phyloP scores from a whole-genome alignment of 257 asterid genomes.

The Nicotiana undulata region DNA sequence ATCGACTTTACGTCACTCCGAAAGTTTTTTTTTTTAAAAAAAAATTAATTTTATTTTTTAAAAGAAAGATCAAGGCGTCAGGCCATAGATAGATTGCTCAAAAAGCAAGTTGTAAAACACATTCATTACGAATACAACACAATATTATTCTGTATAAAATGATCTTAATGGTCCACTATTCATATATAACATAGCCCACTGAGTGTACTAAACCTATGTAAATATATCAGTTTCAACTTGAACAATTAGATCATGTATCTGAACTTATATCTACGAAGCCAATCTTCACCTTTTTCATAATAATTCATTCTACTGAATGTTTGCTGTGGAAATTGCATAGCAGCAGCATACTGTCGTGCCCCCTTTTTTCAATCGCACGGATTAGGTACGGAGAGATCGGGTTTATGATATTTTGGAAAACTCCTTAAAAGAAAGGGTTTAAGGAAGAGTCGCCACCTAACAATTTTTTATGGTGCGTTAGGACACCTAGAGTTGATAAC shows the following conservation, averaged over 20 bases:
- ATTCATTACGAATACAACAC: neutral
- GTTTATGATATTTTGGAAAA: too few relatives aligned
- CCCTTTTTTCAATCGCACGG: too few relatives aligned
- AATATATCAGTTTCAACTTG: neutral
- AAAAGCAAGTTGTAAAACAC: neutral
- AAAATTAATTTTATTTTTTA: too few relatives aligned
- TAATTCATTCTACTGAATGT: constrained; percentile 79
- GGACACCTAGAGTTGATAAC: too few relatives aligned
- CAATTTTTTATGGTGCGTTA: too few relatives aligned
- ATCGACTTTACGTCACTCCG: too few relatives aligned
- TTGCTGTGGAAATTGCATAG: constrained; percentile 48
- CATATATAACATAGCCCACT: neutral
- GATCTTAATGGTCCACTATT: neutral
- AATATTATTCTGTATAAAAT: neutral
- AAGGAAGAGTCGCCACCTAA: too few relatives aligned
- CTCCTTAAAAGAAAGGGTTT: too few relatives aligned
- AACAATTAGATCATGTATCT: constrained; percentile 40
- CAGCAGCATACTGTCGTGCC: constrained; percentile 63
- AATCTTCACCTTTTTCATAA: constrained; percentile 87
- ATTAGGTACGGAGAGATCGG: too few relatives aligned
- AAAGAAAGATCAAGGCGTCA: neutral
- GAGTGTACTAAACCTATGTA: neutral
- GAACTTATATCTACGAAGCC: constrained; percentile 60
- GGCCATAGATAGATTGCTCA: neutral
- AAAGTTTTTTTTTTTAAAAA: too few relatives aligned